Evolutionary conservation across 305 asterid genomes (phyloP), one percentile per base, ranked within the genome.

Genomic region (Fraxinus floribunda): DNA sequence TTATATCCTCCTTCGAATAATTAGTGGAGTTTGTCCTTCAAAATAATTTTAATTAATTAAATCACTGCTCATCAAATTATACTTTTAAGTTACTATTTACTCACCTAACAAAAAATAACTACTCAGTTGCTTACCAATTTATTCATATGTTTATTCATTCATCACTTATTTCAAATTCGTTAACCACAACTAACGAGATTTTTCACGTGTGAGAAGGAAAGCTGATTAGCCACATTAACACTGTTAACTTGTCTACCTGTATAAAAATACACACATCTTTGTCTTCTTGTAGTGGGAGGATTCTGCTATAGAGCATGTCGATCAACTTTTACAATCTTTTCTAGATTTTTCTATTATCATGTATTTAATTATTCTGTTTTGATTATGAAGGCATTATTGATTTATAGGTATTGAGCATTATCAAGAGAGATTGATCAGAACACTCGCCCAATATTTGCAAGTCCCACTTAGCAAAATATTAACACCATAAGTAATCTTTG

Each of bases 351-450:
- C 32, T 72, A 6, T 78, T 49, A 74, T 57, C 73, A 11, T 68
- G 71, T 20, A 11, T 77, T 41, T 62, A n/a, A 73, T 78, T 26
- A 20, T 36, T 30, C 72, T 2, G 15, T 36, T 26, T 86, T 84
- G 82, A 82, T 83, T 82, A 80, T 81, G 85, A 46, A 77, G 36
- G 30, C 41, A 13, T 73, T 30, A 77, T 85, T 79, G 81, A 83
- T 81, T 81, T 88, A 82, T 89, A 93, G 98, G 99, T 77, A 91
- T 90, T 80, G 97, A 97, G 90, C 95, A 94, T 70, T 97, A 91
- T 84, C 93, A 96, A 79, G 98, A 97, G 89, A 91, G 99, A 91
- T 78, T 93, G 90, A 97, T 94, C 88, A 89, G 93, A 84, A 97
- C 98, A 83, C 94, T 97, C 84, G 97, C 99, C 60, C 88, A 84